phyloP scores from a whole-genome alignment of 371 early-diverging fungal species.

The Apophysomyces elegans region DNA sequence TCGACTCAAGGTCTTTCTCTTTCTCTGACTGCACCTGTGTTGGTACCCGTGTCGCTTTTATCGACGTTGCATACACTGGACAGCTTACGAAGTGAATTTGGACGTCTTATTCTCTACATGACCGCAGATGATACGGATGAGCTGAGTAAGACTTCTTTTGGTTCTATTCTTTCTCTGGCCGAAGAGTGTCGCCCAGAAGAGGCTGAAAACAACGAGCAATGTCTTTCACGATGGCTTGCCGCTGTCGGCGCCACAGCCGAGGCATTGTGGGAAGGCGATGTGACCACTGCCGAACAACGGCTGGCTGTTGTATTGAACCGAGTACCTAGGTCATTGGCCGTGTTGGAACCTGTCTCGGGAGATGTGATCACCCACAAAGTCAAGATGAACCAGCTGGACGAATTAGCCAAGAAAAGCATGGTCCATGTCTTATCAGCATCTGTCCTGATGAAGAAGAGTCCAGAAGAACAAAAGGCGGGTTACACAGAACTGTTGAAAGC shows the following conservation, averaged over 20 bases:
- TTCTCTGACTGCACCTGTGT: conserved; percentile 34
- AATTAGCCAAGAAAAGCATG: conserved; percentile 30
- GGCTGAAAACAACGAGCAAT: conserved; percentile 21
- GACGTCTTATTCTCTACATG: conserved; percentile 38
- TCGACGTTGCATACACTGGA: conserved; percentile 40
- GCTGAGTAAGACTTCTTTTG: conserved; percentile 31
- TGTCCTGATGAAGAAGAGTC: conserved; percentile 20
- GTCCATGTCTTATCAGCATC: conserved; percentile 37
- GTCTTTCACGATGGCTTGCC: conserved; percentile 42
- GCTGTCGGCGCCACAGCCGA: conserved; percentile 43
- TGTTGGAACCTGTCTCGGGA: not conserved
- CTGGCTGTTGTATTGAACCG: conserved; percentile 26
- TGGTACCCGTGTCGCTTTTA: conserved; percentile 33
- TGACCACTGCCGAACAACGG: conserved; percentile 25
- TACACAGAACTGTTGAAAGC: conserved; percentile 33
- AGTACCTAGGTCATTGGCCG: conserved; percentile 32
- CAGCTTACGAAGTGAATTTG: conserved; percentile 43
- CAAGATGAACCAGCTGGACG: conserved; percentile 29
- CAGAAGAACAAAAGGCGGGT: conserved; percentile 22
- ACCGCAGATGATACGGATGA: conserved; percentile 14
- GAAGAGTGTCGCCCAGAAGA: conserved; percentile 17
- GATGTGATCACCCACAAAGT: conserved; percentile 22
- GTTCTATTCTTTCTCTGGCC: conserved; percentile 33
- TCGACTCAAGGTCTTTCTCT: conserved; percentile 16
- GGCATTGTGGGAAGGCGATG: conserved; percentile 40